Base-by-base conservation (phyloP, 805 yeast genomes). In the Candida xyloterini region DNA sequence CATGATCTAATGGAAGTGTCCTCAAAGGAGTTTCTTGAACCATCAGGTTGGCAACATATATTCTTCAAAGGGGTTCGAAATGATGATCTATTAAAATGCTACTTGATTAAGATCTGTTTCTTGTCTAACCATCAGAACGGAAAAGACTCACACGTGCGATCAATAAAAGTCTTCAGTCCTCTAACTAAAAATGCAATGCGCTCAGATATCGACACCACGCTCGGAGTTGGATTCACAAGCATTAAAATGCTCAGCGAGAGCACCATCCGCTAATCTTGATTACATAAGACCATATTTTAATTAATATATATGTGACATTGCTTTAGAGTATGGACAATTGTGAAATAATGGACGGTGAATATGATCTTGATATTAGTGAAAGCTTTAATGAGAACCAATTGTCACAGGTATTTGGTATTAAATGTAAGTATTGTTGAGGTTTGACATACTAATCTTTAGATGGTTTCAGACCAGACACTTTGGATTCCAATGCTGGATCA, bases 51-150 rank as follows among this genome's bases (percentile, higher is more conserved):
- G 96, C 75, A 74, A 11, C 80, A 79, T 51, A 67, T 85, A 13
- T 66, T 68, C 3, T 76, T 86, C 53, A 73, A 74, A 36, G 74
- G 76, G 1, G 69, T 73, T 3, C 60, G 84, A 27, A 60, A 64
- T 9, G 80, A 74, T 38, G 76, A 77, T 3, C 73, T 78, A 1
- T 60, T 88, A 33, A 79, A 84, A 50, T 78, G 93, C 37, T 83
- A 79, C 51, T 65, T 80, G 46, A 62, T 88, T 10, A 74, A 84
- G 44, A 50, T 89, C 11, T 57, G 73, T n/a, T 70, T 88, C 5
- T 57, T 76, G 7, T 75, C 85, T 1, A 93, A 95, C 53, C 96
- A 88, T 53, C 97, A 90, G 56, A 89, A 87, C 56, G 99, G 99
- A 32, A 93, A 91, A 56, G 99, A 93, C 59, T 82, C 96, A 1